phyloP scores from a whole-genome alignment of 2,329 filamentous ascomycete genomes.

The Penicillium janthinellum region DNA sequence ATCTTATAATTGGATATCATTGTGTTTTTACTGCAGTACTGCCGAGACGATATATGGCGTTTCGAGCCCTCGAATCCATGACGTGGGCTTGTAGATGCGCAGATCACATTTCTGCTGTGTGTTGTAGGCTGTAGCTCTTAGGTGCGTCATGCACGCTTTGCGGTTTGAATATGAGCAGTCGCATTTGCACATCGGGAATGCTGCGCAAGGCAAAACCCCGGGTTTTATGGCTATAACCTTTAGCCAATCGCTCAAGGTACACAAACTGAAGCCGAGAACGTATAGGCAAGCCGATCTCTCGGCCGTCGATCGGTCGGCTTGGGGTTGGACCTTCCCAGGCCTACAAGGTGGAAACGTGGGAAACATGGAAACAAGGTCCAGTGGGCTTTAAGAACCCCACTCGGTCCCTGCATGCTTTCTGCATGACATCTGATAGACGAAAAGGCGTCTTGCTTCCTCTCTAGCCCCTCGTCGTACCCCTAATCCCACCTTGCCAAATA shows the following conservation, averaged over 20 bases:
- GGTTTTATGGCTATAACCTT: no score
- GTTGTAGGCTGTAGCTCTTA: neutral
- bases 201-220: neutral
- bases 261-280: neutral
- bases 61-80: neutral
- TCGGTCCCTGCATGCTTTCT: slow-evolving; percentile 5
- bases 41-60: neutral
- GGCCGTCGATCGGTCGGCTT: neutral
- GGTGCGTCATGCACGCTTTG: slow-evolving; percentile 9
- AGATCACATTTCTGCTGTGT: slow-evolving; percentile 1
- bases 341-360: slow-evolving; percentile 8
- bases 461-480: neutral
- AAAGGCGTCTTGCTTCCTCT: neutral
- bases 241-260: neutral
- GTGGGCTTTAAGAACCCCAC: slow-evolving; percentile 16
- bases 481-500: neutral
- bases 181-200: neutral
- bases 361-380: slow-evolving; percentile 2
- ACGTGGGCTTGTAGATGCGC: neutral
- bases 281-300: slow-evolving; percentile 6
- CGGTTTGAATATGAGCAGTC: neutral
- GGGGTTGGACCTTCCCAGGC: slow-evolving; percentile 24
- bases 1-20: neutral
- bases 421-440: slow-evolving; percentile 16
- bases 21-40: neutral